A percentile compares a stretch with the other conserved stretches of the same genome.
Evolutionary conservation across 2,329 filamentous ascomycete genomes (phyloP).

Genomic region (Fusarium austroafricanum): DNA sequence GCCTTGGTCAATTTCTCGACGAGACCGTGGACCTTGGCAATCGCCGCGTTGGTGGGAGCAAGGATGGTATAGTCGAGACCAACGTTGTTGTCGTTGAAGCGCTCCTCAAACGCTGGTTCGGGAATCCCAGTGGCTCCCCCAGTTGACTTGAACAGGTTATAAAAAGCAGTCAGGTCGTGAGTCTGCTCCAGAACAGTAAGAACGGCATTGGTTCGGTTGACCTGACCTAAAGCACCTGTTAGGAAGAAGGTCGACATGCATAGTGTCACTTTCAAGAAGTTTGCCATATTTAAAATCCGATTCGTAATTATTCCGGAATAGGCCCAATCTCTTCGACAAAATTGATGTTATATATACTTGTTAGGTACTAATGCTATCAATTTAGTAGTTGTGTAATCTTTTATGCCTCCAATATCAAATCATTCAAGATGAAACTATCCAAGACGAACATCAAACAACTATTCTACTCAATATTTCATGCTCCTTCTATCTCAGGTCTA

Average conservation of each 20-base stretch:
- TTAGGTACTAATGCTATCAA: too few relatives aligned
- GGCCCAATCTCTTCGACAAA: neutral
- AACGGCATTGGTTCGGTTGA: neutral
- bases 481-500: too few relatives aligned
- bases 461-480: too few relatives aligned
- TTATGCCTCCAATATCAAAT: too few relatives aligned
- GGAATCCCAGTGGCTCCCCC: neutral
- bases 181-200: conserved; percentile 1
- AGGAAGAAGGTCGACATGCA: neutral
- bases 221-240: neutral
- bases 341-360: too few relatives aligned
- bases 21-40: neutral
- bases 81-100: neutral
- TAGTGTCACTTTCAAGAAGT: neutral
- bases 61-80: conserved; percentile 1
- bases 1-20: neutral
- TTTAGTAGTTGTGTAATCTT: too few relatives aligned
- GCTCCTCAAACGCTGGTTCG: neutral
- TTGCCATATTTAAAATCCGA: neutral
- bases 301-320: neutral
- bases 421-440: too few relatives aligned
- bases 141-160: neutral
- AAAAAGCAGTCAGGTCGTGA: neutral
- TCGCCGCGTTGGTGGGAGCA: conserved; percentile 1
- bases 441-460: too few relatives aligned